Conservation (phyloP, 495 filamentous ascomycete species). For the Penicillium dipodomyicola region DNA sequence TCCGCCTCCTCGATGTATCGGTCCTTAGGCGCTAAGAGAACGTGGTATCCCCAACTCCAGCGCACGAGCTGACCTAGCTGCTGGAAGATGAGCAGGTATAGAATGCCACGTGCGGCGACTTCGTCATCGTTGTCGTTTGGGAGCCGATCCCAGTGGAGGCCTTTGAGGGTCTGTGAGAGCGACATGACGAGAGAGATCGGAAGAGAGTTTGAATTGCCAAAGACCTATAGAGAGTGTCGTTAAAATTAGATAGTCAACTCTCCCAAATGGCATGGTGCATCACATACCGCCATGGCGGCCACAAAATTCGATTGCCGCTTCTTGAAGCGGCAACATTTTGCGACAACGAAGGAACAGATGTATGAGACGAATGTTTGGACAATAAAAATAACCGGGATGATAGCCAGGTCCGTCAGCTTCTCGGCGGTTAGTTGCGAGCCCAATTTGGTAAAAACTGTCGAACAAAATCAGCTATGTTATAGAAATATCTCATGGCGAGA, state of each 20-base stretch:
- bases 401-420: constrained; percentile 82
- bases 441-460: constrained; percentile 89
- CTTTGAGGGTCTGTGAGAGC: constrained; percentile 83
- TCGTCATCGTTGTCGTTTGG: constrained; percentile 92
- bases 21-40: constrained; percentile 77
- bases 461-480: constrained; percentile 6
- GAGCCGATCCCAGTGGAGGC: constrained; percentile 89
- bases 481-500: neutral
- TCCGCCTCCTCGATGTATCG: constrained; percentile 59
- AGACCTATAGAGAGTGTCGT: constrained; percentile 55
- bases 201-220: constrained; percentile 97
- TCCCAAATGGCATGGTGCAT: neutral
- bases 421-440: constrained; percentile 92
- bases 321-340: constrained; percentile 73
- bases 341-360: constrained; percentile 63
- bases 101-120: constrained; percentile 87
- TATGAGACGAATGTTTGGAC: constrained; percentile 85
- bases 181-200: constrained; percentile 95
- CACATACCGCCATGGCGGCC: constrained; percentile 83
- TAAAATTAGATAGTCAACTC: constrained; percentile 7
- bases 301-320: constrained; percentile 89
- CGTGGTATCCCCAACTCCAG: constrained; percentile 98
- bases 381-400: constrained; percentile 91
- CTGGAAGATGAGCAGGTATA: constrained; percentile 96
- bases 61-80: constrained; percentile 92